phyloP scores from a whole-genome alignment of 2,329 filamentous ascomycete species.

The Trichoderma arundinaceum region DNA sequence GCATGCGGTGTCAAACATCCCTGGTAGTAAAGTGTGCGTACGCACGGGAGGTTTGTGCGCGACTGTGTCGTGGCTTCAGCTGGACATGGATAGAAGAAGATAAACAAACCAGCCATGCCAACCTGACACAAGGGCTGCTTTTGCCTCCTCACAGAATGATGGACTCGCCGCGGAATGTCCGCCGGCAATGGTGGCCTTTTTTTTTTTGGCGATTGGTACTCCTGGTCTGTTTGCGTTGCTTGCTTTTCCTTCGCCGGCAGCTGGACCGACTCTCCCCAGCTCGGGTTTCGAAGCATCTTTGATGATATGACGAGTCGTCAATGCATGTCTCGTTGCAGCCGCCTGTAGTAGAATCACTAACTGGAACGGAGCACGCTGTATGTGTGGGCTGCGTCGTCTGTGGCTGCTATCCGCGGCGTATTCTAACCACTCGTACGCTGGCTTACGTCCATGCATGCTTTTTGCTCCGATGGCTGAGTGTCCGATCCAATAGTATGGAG shows the following conservation, averaged over 20 bases:
- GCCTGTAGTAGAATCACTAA: background rate
- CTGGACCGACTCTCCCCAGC: background rate
- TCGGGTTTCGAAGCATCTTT: background rate
- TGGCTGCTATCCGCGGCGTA: slow-evolving; percentile 9
- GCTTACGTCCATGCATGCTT: slow-evolving; percentile 7
- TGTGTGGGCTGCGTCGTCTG: background rate
- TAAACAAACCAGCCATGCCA: background rate
- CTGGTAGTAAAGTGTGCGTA: slow-evolving; percentile 4
- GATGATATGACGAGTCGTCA: background rate
- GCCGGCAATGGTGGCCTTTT: background rate
- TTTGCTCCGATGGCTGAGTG: slow-evolving; percentile 15
- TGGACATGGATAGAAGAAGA: slow-evolving; percentile 17
- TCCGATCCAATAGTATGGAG: background rate
- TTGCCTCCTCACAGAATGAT: background rate
- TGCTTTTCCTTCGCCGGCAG: background rate
- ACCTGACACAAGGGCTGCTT: slow-evolving; percentile 4
- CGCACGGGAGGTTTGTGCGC: slow-evolving; percentile 12
- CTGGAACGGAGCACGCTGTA: background rate
- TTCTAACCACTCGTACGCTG: background rate
- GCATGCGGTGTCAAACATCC: slow-evolving; percentile 13
- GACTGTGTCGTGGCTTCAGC: slow-evolving; percentile 21
- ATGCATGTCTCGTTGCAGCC: background rate
- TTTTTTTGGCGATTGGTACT: background rate
- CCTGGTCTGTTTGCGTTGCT: background rate
- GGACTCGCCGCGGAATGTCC: background rate